phyloP scores from a whole-genome alignment of 495 filamentous ascomycete species.

The Penicillium paxilli region DNA sequence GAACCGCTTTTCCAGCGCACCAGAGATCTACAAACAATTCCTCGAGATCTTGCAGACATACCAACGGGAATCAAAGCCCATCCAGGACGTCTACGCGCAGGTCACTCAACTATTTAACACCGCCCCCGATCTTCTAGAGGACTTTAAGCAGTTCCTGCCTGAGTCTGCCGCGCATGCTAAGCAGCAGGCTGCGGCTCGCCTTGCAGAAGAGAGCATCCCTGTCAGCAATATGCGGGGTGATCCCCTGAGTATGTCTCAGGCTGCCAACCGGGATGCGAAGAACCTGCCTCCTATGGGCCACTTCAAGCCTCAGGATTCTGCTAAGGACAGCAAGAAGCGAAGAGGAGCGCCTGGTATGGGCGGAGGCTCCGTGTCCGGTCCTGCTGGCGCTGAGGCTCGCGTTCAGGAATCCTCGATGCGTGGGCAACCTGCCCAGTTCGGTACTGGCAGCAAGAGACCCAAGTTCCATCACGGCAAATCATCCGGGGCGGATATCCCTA shows the following conservation, averaged over 20 bases:
- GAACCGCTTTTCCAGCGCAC: slow-evolving; percentile 94
- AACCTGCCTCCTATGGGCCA: slow-evolving; percentile 88
- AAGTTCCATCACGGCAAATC: slow-evolving; percentile 65
- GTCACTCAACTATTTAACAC: slow-evolving; percentile 91
- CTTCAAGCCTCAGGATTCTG: slow-evolving; percentile 69
- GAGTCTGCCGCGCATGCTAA: slow-evolving; percentile 92
- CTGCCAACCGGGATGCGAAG: slow-evolving; percentile 60
- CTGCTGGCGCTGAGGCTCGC: slow-evolving; percentile 35
- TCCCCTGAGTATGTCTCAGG: slow-evolving; percentile 42
- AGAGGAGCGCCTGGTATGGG: slow-evolving; percentile 46
- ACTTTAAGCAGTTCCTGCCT: slow-evolving; percentile 98
- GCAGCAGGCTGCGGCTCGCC: slow-evolving; percentile 60
- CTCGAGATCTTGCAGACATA: slow-evolving; percentile 98
- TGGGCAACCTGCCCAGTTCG: slow-evolving; percentile 34
- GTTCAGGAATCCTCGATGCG: slow-evolving; percentile 37
- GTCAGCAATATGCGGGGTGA: slow-evolving; percentile 62
- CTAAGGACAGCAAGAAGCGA: slow-evolving; percentile 82
- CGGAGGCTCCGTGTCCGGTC: slow-evolving; percentile 30
- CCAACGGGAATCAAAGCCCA: slow-evolving; percentile 96
- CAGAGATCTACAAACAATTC: slow-evolving; percentile 99
- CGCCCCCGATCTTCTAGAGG: slow-evolving; percentile 94
- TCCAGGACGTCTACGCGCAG: slow-evolving; percentile 97
- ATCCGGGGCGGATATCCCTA: slow-evolving; percentile 60
- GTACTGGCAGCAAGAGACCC: slow-evolving; percentile 58
- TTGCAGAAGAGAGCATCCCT: slow-evolving; percentile 66